Evolutionary conservation across 495 filamentous ascomycete species (phyloP), one percentile per base, ranked within the genome.

Genomic region (Daldinia vernicosa): DNA sequence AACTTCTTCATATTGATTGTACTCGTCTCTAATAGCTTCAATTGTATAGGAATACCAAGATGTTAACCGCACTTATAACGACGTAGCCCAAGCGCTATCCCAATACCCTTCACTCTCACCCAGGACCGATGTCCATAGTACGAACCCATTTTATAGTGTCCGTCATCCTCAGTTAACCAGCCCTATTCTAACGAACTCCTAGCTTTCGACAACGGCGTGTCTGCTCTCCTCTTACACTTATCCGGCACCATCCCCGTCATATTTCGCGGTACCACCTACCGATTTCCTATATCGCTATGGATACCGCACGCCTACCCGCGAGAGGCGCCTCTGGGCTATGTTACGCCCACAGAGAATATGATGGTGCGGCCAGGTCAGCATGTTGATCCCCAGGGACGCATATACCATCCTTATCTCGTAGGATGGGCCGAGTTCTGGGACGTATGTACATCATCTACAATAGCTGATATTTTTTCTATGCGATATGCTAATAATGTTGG

Each of bases 91-190:
- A 76, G 88, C 89, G 30, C 88, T 99, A 26, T 88, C 91, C 8
- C 87, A 93, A 64, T 93, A 95, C 75, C 91, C 94, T 11, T 91
- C 92, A 7, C 86, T 99, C 28, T 90, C 90, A 2, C 93, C 94
- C n/a, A 88, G 92, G 67, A 99, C 96, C 40, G 93, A 97, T 77
- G 95, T 98, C 56, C 97, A 98, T 80, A 98, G 94, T 97, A 86
- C 74, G 88, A 19, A 78, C 12, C 14, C 15, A 17, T 28, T 6
- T n/a, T 24, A 6, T 61, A 14, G 3, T 8, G 19, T 30, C 11
- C 15, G 1, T 58, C 19, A 40, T 26, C 12, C 6, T 37, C 57
- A 8, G 52, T 63, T 63, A 14, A 59, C 27, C 40, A 27, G 11
- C 50, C 55, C 19, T 37, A n/a, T 33, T 28, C 53, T 64, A 67